phyloP scores from a whole-genome alignment of 257 asterid genomes.

The Solanum etuberosum region DNA sequence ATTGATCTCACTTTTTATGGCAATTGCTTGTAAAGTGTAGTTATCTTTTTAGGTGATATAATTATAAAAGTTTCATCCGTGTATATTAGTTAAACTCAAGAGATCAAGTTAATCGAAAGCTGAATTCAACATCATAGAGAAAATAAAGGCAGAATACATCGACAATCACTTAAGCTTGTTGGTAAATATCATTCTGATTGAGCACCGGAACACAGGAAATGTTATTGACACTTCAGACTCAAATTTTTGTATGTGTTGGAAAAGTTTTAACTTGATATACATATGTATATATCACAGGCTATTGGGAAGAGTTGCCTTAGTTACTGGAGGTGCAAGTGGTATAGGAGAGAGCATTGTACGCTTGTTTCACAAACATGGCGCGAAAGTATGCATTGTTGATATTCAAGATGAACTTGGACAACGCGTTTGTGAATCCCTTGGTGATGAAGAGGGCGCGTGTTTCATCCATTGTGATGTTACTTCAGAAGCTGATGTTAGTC shows the following conservation, averaged over 20 bases:
- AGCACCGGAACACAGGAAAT: no score
- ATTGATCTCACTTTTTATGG: no score
- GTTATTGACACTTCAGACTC: no score
- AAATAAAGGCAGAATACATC: no score
- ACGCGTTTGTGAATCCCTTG: conserved; percentile 26
- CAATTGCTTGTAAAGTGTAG: background rate
- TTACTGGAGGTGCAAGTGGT: conserved; percentile 88
- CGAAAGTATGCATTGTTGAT: conserved; percentile 65
- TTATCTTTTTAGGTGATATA: no score
- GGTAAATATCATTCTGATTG: no score
- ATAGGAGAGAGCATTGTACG: conserved; percentile 74
- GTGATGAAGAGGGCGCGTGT: conserved; percentile 5
- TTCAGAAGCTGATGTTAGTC: conserved; percentile 44
- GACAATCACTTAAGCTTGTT: no score
- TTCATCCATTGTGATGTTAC: conserved; percentile 70
- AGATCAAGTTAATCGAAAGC: background rate
- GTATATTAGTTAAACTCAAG: background rate
- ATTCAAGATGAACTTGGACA: conserved; percentile 42
- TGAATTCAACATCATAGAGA: background rate
- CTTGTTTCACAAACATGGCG: conserved; percentile 60
- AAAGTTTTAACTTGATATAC: background rate
- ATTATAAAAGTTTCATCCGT: background rate
- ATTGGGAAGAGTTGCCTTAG: conserved; percentile 70
- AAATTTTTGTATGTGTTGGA: no score
- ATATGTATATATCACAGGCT: conserved; percentile 26